Evolutionary conservation across 352 stramenopile species (phyloP).

Genomic region (Plasmopara halstedii): DNA sequence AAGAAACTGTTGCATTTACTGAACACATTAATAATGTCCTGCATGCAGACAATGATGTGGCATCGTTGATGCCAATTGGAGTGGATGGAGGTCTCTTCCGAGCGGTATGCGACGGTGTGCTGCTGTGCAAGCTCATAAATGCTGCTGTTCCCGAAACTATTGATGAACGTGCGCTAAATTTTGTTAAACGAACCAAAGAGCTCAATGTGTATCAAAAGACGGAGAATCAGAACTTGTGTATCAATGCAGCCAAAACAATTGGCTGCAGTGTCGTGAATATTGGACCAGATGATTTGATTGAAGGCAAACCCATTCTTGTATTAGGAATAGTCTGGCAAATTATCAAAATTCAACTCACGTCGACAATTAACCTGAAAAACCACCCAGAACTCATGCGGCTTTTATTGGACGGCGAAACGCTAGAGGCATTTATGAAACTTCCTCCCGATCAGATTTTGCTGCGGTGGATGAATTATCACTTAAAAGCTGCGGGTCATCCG

Average conservation of each 20-base stretch:
- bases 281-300: conserved; percentile 75
- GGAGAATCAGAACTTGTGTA: conserved; percentile 89
- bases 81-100: conserved; percentile 74
- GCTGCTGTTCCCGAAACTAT: conserved; percentile 88
- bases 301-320: conserved; percentile 84
- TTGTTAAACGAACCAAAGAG: conserved; percentile 66
- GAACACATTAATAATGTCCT: conserved; percentile 91
- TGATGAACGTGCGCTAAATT: conserved; percentile 84
- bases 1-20: conserved; percentile 87
- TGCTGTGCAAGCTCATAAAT: conserved; percentile 92
- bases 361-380: conserved; percentile 89
- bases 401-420: conserved; percentile 76
- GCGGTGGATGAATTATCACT: conserved; percentile 92
- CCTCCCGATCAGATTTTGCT: conserved; percentile 88
- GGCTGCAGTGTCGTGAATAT: conserved; percentile 92
- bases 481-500: conserved; percentile 62
- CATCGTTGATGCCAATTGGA: conserved; percentile 64
- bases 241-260: conserved; percentile 91
- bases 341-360: conserved; percentile 91
- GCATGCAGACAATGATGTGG: conserved; percentile 53
- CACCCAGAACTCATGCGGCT: conserved; percentile 86
- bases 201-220: conserved; percentile 86
- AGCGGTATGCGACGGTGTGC: conserved; percentile 73
- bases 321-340: conserved; percentile 92
- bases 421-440: conserved; percentile 88